Conservation (phyloP, 2,329 filamentous ascomycete species). For the Penicillium verrucosum region DNA sequence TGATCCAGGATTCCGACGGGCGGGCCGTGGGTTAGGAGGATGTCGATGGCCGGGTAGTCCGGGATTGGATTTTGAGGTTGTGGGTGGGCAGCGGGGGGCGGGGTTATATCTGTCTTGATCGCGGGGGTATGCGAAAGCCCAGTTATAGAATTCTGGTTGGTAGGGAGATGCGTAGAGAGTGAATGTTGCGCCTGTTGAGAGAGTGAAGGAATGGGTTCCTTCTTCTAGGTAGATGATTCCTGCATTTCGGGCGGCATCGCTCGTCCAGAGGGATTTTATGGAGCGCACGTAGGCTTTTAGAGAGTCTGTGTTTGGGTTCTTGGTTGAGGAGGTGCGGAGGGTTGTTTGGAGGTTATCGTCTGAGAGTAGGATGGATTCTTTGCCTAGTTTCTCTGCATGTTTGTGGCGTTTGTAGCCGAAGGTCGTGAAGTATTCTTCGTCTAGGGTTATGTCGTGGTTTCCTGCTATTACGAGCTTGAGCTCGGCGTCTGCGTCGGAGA, state of each 20-base stretch:
- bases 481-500: constrained; percentile 50
- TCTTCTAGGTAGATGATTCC: constrained; percentile 58
- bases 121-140: constrained; percentile 55
- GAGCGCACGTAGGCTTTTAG: constrained; percentile 16
- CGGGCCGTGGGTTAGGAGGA: constrained; percentile 62
- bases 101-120: constrained; percentile 54
- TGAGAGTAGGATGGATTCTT: constrained; percentile 18
- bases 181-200: constrained; percentile 49
- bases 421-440: constrained; percentile 47
- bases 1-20: constrained; percentile 52
- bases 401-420: constrained; percentile 31
- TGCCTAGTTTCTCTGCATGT: constrained; percentile 18
- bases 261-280: constrained; percentile 49
- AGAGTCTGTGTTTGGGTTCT: neutral
- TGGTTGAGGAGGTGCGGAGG: constrained; percentile 1
- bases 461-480: constrained; percentile 62
- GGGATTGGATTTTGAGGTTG: constrained; percentile 41
- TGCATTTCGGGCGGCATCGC: constrained; percentile 41
- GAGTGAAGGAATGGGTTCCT: constrained; percentile 46
- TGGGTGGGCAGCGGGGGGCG: constrained; percentile 21
- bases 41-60: constrained; percentile 48
- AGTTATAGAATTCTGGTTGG: constrained; percentile 55
- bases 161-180: constrained; percentile 53
- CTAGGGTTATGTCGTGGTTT: constrained; percentile 60
- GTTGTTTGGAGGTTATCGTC: constrained; percentile 20